phyloP scores from a whole-genome alignment of 352 stramenopile species.

The Phytopythium sindhum region DNA sequence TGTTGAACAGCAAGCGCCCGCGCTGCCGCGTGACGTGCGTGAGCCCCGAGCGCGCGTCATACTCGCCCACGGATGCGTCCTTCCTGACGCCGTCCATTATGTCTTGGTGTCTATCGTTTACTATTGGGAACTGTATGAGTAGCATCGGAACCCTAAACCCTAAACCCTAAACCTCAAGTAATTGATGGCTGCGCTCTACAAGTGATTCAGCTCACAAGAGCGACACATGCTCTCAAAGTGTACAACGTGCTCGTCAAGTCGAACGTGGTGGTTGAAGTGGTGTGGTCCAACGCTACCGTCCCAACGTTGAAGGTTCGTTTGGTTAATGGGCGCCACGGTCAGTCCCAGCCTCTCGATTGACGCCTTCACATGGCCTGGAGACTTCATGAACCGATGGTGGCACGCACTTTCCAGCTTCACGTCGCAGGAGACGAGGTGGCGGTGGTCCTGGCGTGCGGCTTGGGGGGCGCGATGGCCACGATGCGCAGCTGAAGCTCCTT shows the following conservation, averaged over 20 bases:
- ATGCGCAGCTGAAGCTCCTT: conserved; percentile 44
- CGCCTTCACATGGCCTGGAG: background rate
- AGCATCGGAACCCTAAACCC: no score
- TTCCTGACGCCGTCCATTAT: conserved; percentile 16
- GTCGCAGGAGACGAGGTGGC: conserved; percentile 7
- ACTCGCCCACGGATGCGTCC: conserved; percentile 62
- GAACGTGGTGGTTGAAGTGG: no score
- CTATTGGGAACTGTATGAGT: no score
- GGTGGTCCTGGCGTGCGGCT: conserved; percentile 15
- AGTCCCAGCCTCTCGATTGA: background rate
- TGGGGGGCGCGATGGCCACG: conserved; percentile 32
- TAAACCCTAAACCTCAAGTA: no score
- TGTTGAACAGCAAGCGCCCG: conserved; percentile 71
- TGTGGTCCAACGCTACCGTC: background rate
- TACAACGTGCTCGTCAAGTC: no score
- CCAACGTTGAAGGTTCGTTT: background rate
- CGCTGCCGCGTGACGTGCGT: conserved; percentile 70
- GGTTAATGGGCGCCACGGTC: background rate
- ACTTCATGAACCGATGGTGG: background rate
- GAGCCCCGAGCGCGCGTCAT: conserved; percentile 45
- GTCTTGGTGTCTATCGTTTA: background rate
- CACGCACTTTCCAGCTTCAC: conserved; percentile 1
- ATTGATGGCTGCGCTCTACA: no score
- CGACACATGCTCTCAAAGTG: no score
- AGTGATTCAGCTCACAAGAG: no score